Evolutionary conservation across 2,329 filamentous ascomycete genomes (phyloP), one percentile per base, ranked within the genome.

Genomic region (Cladophialophora yegresii): DNA sequence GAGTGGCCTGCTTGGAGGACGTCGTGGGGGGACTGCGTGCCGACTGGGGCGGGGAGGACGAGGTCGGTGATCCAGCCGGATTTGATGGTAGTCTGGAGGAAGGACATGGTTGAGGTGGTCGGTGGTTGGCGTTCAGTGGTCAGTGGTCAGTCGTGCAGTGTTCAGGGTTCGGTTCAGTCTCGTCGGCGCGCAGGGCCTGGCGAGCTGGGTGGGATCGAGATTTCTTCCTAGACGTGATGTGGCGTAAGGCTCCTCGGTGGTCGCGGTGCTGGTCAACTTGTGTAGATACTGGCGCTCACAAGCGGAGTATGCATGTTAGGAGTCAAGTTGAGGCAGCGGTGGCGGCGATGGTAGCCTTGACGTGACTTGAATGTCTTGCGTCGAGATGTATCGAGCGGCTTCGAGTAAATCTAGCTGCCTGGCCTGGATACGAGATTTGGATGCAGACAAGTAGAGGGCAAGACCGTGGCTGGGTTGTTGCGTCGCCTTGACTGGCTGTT

Each of bases 21-120:
- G 12, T 69, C 62, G 7, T 33, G 32, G 0, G 65, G 49, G 10
- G 54, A 63, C 47, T 64, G 61, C 30, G 53, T 58, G n/a, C 40
- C 51, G 2, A 53, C 54, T 0, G 61, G 47, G 2, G 62, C 51
- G 1, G 68, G 65, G 50, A 67, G 61, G 55, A 68, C 55, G 7
- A 69, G 65, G 58, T 67, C 63, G 26, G 68, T 67, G 67, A 70
- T 69, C 62, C 66, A 67, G 47, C 65, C 63, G 51, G 64, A 61
- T 56, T 67, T 65, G 60, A 68, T 59, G 43, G 54, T 56, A 47
- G 70, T 67, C 45, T 69, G 64, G 28, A 71, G 58, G 54, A 66
- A 66, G 7, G 66, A 43, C 60, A 68, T 70, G 36, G 51, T 64
- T 4, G 43, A 12, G 43, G 5, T 2, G 43, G 13, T 7, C 9